Conservation (phyloP, 2,329 filamentous ascomycete species). For the Penicillium frequentans region DNA sequence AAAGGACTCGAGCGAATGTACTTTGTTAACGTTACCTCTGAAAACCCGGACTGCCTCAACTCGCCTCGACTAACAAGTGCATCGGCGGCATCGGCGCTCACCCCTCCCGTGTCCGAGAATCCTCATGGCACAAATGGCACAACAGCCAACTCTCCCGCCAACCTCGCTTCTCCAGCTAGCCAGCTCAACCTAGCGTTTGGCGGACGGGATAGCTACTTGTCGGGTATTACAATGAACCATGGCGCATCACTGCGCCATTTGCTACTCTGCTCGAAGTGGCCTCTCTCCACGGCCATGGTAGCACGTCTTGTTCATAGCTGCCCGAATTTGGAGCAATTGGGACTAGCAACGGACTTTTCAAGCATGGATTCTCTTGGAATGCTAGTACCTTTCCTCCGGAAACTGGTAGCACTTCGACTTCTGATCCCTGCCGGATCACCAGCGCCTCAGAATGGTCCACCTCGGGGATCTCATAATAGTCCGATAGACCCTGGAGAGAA, state of each 20-base stretch:
- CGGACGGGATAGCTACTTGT: constrained; percentile 50
- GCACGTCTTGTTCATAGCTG: constrained; percentile 54
- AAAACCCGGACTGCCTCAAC: constrained; percentile 33
- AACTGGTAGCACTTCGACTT: constrained; percentile 42
- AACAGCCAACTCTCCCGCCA: constrained; percentile 20
- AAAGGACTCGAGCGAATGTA: constrained; percentile 53
- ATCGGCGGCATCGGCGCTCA: constrained; percentile 24
- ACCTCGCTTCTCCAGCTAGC: constrained; percentile 24
- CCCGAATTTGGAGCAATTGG: constrained; percentile 61
- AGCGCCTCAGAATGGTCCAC: constrained; percentile 3
- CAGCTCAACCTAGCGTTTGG: constrained; percentile 28
- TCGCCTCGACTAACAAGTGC: constrained; percentile 25
- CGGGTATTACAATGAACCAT: constrained; percentile 53
- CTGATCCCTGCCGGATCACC: constrained; percentile 35
- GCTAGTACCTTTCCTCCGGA: constrained; percentile 42
- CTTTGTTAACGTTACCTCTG: constrained; percentile 46
- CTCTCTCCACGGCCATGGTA: constrained; percentile 50
- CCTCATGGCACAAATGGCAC: constrained; percentile 8
- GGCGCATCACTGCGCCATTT: constrained; percentile 56
- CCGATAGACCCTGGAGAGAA: background rate
- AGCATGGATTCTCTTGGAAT: constrained; percentile 41
- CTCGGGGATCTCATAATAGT: constrained; percentile 1
- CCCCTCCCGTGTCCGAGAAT: constrained; percentile 27
- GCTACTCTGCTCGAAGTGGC: constrained; percentile 58
- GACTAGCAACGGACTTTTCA: constrained; percentile 48